A percentile compares a stretch with the other conserved stretches of the same genome.
phyloP scores from a whole-genome alignment of 345 rosid genomes.

The Sonneratia caseolaris region DNA sequence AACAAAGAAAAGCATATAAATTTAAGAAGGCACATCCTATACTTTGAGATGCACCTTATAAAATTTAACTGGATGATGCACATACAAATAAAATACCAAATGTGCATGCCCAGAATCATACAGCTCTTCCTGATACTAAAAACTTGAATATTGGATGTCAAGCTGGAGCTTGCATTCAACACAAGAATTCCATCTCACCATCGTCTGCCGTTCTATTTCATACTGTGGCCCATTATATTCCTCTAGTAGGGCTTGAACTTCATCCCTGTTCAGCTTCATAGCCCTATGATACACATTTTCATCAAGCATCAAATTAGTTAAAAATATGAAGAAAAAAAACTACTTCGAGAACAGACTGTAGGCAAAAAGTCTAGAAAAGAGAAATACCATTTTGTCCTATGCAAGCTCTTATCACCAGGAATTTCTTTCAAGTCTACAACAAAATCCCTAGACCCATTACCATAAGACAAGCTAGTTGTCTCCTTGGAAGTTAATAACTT shows the following conservation, averaged over 20 bases:
- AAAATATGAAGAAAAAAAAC: not conserved
- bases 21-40: not conserved
- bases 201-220: slow-evolving; percentile 65
- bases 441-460: slow-evolving; percentile 38
- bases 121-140: not conserved
- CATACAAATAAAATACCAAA: not conserved
- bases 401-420: slow-evolving; percentile 76
- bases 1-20: not conserved
- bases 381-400: slow-evolving; percentile 72
- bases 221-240: slow-evolving; percentile 60
- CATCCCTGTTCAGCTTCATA: slow-evolving; percentile 50
- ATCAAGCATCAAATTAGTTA: not conserved
- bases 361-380: slow-evolving; percentile 1
- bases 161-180: not conserved
- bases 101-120: not conserved
- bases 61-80: not conserved
- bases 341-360: slow-evolving; percentile 2
- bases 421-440: slow-evolving; percentile 74
- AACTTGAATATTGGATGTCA: not conserved
- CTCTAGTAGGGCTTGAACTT: slow-evolving; percentile 50
- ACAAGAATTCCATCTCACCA: slow-evolving; percentile 37
- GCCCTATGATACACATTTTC: slow-evolving; percentile 35
- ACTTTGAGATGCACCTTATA: not conserved
- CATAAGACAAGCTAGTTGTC: slow-evolving; percentile 16
- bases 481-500: slow-evolving; percentile 71